Conservation (phyloP, 2,329 filamentous ascomycete genomes). For the Graphiopsis chlorocephala region DNA sequence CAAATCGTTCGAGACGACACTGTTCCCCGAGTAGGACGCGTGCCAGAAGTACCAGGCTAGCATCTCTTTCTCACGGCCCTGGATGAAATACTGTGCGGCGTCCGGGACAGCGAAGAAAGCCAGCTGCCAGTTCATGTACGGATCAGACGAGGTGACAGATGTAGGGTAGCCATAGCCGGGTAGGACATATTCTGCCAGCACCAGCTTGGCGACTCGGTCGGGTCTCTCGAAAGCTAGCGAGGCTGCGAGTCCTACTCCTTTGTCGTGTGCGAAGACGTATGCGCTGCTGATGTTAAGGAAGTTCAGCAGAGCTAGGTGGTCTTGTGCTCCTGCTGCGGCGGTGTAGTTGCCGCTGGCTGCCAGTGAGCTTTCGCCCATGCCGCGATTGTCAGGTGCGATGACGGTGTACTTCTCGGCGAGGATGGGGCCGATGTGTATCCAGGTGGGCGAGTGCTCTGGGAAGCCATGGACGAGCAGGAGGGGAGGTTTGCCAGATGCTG, state of each 20-base stretch:
- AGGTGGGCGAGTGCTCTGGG: constrained; percentile 19
- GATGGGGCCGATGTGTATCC: constrained; percentile 41
- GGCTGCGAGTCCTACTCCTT: constrained; percentile 43
- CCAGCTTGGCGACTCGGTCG: constrained; percentile 35
- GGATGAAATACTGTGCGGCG: constrained; percentile 47
- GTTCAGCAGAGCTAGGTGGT: constrained; percentile 28
- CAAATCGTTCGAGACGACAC: constrained; percentile 39
- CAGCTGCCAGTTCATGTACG: constrained; percentile 37
- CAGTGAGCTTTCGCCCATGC: constrained; percentile 36
- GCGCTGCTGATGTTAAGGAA: constrained; percentile 29
- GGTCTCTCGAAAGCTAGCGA: constrained; percentile 42
- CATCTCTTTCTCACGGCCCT: constrained; percentile 43
- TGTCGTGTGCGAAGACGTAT: constrained; percentile 48
- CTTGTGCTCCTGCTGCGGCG: constrained; percentile 33
- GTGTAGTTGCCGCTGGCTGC: constrained; percentile 33
- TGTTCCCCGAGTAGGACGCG: constrained; percentile 41
- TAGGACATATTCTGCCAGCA: constrained; percentile 41
- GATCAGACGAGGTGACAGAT: constrained; percentile 35
- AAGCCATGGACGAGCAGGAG: constrained; percentile 18
- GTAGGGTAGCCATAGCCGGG: constrained; percentile 45
- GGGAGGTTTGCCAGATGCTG: constrained; percentile 17
- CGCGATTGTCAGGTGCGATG: constrained; percentile 45
- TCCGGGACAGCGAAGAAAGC: constrained; percentile 50
- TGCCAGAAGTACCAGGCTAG: constrained; percentile 50
- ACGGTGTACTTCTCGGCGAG: constrained; percentile 45